Evolutionary conservation across 164 flowering plant species (phyloP).

Genomic region (Taxillus chinensis): DNA sequence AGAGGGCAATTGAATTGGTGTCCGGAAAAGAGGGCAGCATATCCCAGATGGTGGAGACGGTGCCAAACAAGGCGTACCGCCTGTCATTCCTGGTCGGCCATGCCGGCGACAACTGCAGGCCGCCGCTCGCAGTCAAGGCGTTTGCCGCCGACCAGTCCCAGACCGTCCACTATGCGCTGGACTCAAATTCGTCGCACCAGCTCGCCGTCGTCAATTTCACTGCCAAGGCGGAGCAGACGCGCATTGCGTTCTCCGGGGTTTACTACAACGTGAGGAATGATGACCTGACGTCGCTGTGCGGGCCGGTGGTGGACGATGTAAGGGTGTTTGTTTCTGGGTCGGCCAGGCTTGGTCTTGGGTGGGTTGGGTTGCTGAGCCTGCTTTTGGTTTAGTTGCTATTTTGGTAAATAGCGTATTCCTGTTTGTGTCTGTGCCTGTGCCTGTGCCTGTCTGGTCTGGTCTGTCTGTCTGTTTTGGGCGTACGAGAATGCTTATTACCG

Average conservation of each 20-base stretch:
- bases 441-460: too few species aligned
- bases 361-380: constrained; percentile 18
- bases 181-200: constrained; percentile 50
- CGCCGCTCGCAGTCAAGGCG: constrained; percentile 83
- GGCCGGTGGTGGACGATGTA: constrained; percentile 90
- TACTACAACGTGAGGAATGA: constrained; percentile 85
- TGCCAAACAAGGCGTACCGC: constrained; percentile 45
- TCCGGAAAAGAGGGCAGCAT: constrained; percentile 98
- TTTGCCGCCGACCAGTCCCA: constrained; percentile 92
- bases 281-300: constrained; percentile 86
- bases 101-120: constrained; percentile 68
- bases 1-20: constrained; percentile 74
- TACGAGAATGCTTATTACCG: too few species aligned
- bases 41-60: constrained; percentile 85
- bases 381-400: constrained; percentile 11
- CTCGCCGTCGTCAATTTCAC: constrained; percentile 62
- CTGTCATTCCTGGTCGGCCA: constrained; percentile 67
- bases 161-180: constrained; percentile 56
- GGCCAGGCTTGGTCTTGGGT: background rate
- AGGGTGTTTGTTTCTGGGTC: constrained; percentile 62
- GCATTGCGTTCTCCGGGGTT: constrained; percentile 85
- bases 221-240: constrained; percentile 82
- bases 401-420: too few species aligned
- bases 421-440: too few species aligned
- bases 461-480: too few species aligned